A percentile compares a stretch with the other conserved stretches of the same genome.
Evolutionary conservation across 202 grass and related monocot genomes (phyloP).

Genomic region (Carex sylvatica): DNA sequence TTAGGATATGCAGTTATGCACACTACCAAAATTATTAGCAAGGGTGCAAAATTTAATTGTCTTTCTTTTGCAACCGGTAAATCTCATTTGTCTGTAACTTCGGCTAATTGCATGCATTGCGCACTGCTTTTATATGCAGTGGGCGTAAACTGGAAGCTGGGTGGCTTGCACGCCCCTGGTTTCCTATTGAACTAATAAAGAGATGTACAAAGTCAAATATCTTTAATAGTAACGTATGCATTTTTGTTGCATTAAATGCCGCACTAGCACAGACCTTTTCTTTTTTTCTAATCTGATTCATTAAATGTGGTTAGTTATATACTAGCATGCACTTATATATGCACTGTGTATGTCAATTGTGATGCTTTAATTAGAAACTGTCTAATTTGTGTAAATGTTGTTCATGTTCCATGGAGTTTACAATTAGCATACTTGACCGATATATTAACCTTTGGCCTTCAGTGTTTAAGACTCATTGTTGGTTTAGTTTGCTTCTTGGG

Average conservation of each 20-base stretch:
- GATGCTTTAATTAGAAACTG: not conserved
- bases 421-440: not conserved
- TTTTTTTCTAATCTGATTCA: not conserved
- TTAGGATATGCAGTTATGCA: not conserved
- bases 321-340: not conserved
- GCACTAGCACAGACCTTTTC: not conserved
- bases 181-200: constrained; percentile 4
- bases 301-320: not conserved
- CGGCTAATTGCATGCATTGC: not conserved
- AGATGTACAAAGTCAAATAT: constrained; percentile 7
- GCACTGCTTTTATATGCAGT: not conserved
- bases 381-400: not conserved
- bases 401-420: not conserved
- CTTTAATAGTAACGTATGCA: not conserved
- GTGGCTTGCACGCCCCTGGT: not conserved
- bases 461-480: not conserved
- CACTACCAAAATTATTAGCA: not conserved
- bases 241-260: constrained; percentile 1
- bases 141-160: not conserved
- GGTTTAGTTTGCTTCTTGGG: not conserved
- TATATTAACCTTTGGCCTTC: not conserved
- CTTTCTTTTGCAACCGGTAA: not conserved
- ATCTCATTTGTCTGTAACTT: not conserved
- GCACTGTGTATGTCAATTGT: not conserved
- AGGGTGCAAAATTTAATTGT: not conserved